A percentile compares a stretch with the other conserved stretches of the same genome.
These are phyloP conservation scores for Neurospora sp. DNA, from an alignment of 495 filamentous ascomycete species.

Conservation along the genomic window DNA sequence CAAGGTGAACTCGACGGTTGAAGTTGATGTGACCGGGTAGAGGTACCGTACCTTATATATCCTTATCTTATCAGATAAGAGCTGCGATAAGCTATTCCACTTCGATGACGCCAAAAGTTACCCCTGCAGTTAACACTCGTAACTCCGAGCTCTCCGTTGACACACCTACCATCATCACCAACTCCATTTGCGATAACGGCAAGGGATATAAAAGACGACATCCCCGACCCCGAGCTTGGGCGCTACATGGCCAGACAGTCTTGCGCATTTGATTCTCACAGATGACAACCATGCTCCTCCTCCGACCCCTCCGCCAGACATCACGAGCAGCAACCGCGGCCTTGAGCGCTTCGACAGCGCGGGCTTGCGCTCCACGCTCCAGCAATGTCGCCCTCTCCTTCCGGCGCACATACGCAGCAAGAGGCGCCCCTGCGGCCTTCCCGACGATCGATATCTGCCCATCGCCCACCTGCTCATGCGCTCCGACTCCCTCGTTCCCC, in stretches of 20 bases:
- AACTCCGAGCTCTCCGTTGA: neutral
- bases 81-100: neutral
- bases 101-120: neutral
- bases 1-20: neutral
- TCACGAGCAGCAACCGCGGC: neutral
- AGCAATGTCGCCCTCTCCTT: neutral
- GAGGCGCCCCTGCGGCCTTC: constrained; percentile 16
- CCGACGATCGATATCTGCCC: constrained; percentile 56
- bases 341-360: neutral
- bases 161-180: neutral
- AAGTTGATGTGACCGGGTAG: neutral
- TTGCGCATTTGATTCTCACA: neutral
- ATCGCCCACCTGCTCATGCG: constrained; percentile 60
- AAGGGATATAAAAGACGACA: neutral
- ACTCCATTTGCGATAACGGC: neutral
- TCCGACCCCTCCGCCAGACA: neutral
- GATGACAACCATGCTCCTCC: neutral
- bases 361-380: neutral
- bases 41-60: neutral
- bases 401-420: neutral
- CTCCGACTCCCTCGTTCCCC: constrained; percentile 53
- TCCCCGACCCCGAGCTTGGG: neutral
- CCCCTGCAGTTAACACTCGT: neutral
- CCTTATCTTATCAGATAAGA: neutral
- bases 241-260: neutral